Conservation (phyloP, 495 filamentous ascomycete genomes). For the Talaromyces borbonicus region DNA sequence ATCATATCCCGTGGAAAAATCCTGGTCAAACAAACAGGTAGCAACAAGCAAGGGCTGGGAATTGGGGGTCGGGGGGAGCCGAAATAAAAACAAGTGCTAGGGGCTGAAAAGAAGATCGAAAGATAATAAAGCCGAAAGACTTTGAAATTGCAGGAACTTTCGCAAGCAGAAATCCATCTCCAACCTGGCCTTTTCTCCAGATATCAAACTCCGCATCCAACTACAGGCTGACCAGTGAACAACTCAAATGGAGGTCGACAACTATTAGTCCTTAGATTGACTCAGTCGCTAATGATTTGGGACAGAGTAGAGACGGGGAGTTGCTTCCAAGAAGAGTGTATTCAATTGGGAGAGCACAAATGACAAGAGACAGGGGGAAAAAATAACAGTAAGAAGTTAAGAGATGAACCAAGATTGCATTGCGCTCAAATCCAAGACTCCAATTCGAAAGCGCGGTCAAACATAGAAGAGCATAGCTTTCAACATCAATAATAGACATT, state of each 20-base stretch:
- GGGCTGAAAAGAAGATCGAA: no score
- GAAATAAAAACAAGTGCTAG: no score
- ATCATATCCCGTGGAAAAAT: no score
- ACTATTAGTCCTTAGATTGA: not conserved
- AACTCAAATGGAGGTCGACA: not conserved
- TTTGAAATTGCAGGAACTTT: not conserved
- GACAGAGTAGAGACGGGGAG: not conserved
- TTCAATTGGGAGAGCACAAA: no score
- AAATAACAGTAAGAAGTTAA: not conserved
- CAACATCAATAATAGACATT: not conserved
- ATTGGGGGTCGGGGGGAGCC: no score
- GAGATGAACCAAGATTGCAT: not conserved
- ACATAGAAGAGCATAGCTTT: not conserved
- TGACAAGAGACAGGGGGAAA: no score
- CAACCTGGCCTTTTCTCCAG: conserved; percentile 31
- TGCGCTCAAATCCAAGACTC: conserved; percentile 4
- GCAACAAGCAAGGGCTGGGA: no score
- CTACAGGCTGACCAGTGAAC: conserved; percentile 7
- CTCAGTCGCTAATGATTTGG: no score
- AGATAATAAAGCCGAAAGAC: no score
- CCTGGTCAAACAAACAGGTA: no score
- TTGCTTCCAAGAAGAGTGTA: no score
- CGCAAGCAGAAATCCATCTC: conserved; percentile 6
- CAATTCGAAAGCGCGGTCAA: not conserved
- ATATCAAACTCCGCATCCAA: conserved; percentile 39